Evolutionary conservation across 768 basidiomycete genomes (phyloP).

Genomic region (Brasilioporus rufonigricans): DNA sequence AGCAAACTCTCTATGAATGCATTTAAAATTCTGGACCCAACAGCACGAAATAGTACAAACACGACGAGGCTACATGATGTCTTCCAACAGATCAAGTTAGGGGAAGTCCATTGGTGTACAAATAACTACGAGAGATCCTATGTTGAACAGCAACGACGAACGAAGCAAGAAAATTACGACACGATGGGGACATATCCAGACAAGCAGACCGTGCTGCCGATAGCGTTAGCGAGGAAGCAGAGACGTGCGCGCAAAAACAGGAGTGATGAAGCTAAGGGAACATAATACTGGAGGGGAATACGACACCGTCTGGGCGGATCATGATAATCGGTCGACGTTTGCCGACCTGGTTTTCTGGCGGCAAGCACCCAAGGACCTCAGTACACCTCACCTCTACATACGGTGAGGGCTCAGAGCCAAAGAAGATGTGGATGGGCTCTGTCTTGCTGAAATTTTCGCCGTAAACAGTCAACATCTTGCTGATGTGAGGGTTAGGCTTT

Average conservation of each 20-base stretch:
- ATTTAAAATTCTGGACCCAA: constrained; percentile 16
- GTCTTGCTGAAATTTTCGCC: constrained; percentile 87
- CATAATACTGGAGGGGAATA: constrained; percentile 80
- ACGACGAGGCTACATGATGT: constrained; percentile 31
- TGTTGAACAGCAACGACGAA: constrained; percentile 23
- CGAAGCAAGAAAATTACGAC: constrained; percentile 20
- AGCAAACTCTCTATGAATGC: constrained; percentile 17
- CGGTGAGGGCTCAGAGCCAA: constrained; percentile 84
- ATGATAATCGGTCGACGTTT: constrained; percentile 81
- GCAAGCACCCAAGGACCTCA: constrained; percentile 80
- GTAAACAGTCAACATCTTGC: constrained; percentile 82
- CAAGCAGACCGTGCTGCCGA: constrained; percentile 30
- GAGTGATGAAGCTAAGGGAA: constrained; percentile 57
- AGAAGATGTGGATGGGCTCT: constrained; percentile 81
- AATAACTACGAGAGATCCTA: constrained; percentile 30
- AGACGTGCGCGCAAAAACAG: constrained; percentile 11
- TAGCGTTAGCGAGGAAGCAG: constrained; percentile 20
- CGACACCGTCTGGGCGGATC: constrained; percentile 80
- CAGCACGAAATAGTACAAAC: constrained; percentile 24
- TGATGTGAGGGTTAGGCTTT: constrained; percentile 75
- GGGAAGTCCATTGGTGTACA: constrained; percentile 33
- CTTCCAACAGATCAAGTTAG: constrained; percentile 19
- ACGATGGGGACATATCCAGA: constrained; percentile 17
- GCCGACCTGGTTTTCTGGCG: constrained; percentile 61
- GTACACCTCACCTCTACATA: constrained; percentile 85